A percentile compares a stretch with the other conserved stretches of the same genome.
phyloP scores from a whole-genome alignment of 2,329 filamentous ascomycete genomes.

The Sporothrix curviconia region DNA sequence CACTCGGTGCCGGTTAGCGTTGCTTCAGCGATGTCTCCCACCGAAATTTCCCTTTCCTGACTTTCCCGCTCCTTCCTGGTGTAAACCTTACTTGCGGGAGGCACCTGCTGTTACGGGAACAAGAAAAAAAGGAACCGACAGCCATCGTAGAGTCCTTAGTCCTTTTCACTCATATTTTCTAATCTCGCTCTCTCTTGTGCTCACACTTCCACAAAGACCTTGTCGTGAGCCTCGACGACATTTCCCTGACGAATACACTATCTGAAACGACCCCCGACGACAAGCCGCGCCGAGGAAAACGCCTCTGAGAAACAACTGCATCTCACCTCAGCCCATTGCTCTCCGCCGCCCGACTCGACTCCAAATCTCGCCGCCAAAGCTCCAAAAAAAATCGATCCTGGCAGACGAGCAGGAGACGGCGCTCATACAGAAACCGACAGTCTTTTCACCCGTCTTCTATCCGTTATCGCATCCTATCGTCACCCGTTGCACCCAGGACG shows the following conservation, averaged over 20 bases:
- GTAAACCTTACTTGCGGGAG: neutral
- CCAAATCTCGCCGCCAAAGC: neutral
- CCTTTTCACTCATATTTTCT: neutral
- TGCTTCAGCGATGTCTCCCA: neutral
- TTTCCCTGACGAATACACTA: neutral
- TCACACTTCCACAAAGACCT: constrained; percentile 4
- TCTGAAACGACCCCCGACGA: neutral
- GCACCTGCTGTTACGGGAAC: neutral
- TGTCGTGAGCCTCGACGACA: neutral
- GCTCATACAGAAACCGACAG: too few relatives aligned
- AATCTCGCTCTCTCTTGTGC: too few relatives aligned
- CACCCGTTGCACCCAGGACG: too few relatives aligned
- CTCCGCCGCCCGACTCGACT: neutral
- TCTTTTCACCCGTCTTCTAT: neutral
- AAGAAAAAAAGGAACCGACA: neutral
- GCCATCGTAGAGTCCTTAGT: neutral
- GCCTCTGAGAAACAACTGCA: neutral
- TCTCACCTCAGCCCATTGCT: neutral
- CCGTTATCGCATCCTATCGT: neutral
- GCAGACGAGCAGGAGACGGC: neutral
- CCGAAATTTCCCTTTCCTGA: neutral
- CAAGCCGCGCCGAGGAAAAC: neutral
- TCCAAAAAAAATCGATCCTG: neutral
- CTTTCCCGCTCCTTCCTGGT: neutral
- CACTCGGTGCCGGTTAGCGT: neutral